Conservation (phyloP, 768 basidiomycete species). For the Mycena olivaceomarginata region DNA sequence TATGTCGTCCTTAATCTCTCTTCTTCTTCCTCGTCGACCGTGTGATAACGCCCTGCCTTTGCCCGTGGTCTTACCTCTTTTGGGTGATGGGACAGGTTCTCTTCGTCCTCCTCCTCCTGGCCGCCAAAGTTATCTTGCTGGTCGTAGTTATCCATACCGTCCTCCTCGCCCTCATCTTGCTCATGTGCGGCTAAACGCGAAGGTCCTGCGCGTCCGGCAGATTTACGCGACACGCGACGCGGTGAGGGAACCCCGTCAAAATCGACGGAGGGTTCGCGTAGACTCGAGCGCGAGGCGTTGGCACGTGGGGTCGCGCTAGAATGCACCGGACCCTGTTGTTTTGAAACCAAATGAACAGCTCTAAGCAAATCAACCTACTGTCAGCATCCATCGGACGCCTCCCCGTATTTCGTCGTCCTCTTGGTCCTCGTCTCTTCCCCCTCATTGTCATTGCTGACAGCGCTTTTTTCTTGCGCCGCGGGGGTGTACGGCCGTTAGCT, state of each 20-base stretch:
- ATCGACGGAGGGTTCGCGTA: constrained; percentile 70
- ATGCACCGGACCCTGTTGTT: constrained; percentile 61
- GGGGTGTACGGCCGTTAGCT: constrained; percentile 73
- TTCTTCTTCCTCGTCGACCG: constrained; percentile 64
- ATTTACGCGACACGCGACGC: constrained; percentile 50
- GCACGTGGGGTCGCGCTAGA: constrained; percentile 63
- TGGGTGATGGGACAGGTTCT: constrained; percentile 53
- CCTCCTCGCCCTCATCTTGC: constrained; percentile 47
- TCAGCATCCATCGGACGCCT: constrained; percentile 88
- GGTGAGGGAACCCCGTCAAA: constrained; percentile 81
- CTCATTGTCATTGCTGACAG: constrained; percentile 38
- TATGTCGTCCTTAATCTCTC: constrained; percentile 64
- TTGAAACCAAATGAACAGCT: not conserved
- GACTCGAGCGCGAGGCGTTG: constrained; percentile 65
- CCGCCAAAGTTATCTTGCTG: constrained; percentile 66
- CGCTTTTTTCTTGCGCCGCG: constrained; percentile 72
- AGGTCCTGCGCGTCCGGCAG: constrained; percentile 56
- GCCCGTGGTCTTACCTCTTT: constrained; percentile 55
- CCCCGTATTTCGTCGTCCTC: constrained; percentile 69
- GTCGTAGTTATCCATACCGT: constrained; percentile 56
- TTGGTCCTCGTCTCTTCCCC: constrained; percentile 37
- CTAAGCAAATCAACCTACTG: constrained; percentile 66
- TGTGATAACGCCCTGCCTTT: constrained; percentile 26
- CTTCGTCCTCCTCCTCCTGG: constrained; percentile 61
- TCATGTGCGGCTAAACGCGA: constrained; percentile 58